phyloP scores from a whole-genome alignment of 208 protist species.

The Trypanosoma caninum region DNA sequence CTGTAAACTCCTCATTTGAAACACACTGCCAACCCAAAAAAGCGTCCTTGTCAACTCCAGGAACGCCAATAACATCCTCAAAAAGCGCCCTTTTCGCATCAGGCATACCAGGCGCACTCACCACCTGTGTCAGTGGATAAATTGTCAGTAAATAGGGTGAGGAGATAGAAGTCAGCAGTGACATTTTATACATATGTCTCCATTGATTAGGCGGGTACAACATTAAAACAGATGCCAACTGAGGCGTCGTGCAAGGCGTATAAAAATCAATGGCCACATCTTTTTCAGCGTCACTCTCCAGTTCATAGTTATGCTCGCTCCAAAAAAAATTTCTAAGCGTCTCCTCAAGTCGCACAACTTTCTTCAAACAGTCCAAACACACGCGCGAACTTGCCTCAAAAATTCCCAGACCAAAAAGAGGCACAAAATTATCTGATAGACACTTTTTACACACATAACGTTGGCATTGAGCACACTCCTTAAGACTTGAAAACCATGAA shows the following conservation, averaged over 20 bases:
- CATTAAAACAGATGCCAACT: not conserved
- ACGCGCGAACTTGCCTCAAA: not conserved
- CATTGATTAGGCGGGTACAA: not conserved
- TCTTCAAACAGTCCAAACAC: constrained; percentile 13
- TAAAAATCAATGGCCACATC: constrained; percentile 21
- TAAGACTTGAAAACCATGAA: constrained; percentile 13
- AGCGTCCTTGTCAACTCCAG: not conserved
- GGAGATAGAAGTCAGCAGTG: not conserved
- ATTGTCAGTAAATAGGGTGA: constrained; percentile 14
- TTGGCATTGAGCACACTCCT: constrained; percentile 22
- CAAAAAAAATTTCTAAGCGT: not conserved
- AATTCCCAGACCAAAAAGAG: constrained; percentile 11
- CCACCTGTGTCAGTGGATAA: constrained; percentile 16
- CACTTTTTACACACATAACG: constrained; percentile 23
- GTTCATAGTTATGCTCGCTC: constrained; percentile 9
- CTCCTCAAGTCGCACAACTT: constrained; percentile 3
- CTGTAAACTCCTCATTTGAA: constrained; percentile 2
- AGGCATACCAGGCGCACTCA: constrained; percentile 21
- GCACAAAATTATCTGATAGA: constrained; percentile 3
- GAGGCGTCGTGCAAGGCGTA: constrained; percentile 13
- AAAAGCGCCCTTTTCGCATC: constrained; percentile 6
- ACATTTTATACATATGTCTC: not conserved
- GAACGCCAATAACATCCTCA: constrained; percentile 18
- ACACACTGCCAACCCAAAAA: constrained; percentile 10
- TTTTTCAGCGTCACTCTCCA: constrained; percentile 17